These are phyloP conservation scores for Cornus suecica DNA, from an alignment of 148 eudicot species.

Conservation along the genomic window DNA sequence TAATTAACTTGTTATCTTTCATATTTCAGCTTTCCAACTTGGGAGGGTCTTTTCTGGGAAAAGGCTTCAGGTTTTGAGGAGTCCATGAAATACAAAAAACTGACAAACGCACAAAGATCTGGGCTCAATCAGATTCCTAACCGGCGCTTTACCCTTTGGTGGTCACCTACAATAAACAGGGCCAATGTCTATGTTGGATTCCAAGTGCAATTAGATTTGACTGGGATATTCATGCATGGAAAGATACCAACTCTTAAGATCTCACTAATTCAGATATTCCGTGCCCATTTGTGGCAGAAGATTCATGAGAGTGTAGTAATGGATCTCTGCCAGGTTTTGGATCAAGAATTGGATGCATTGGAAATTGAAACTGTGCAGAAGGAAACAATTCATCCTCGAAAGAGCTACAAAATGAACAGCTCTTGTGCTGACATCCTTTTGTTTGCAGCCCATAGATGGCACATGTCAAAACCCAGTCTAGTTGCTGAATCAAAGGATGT, in stretches of 20 bases:
- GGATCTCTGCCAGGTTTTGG: constrained; percentile 99
- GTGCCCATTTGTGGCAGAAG: constrained; percentile 99
- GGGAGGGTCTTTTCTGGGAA: constrained; percentile 99
- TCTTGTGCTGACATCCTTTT: constrained; percentile 96
- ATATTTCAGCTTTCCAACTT: constrained; percentile 82
- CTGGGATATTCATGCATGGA: constrained; percentile 99
- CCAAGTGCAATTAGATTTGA: constrained; percentile 98
- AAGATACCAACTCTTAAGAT: constrained; percentile 96
- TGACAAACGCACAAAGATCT: constrained; percentile 98
- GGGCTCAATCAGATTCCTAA: constrained; percentile 98
- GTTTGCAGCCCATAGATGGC: constrained; percentile 99
- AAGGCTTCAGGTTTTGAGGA: constrained; percentile 99
- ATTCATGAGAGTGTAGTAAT: constrained; percentile 98
- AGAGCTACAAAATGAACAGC: constrained; percentile 99
- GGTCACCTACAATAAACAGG: constrained; percentile 98
- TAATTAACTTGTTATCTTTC: constrained; percentile 6
- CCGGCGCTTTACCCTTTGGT: constrained; percentile 97
- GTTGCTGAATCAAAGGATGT: constrained; percentile 98
- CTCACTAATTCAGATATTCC: constrained; percentile 98
- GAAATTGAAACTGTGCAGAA: constrained; percentile 99
- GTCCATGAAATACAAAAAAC: constrained; percentile 97
- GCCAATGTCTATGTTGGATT: constrained; percentile 99
- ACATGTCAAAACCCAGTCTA: constrained; percentile 97
- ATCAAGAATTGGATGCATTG: constrained; percentile 94
- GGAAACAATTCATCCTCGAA: constrained; percentile 98